Base-by-base conservation (phyloP, 2,329 filamentous ascomycete species). In the Pseudogymnoascus sp. region DNA sequence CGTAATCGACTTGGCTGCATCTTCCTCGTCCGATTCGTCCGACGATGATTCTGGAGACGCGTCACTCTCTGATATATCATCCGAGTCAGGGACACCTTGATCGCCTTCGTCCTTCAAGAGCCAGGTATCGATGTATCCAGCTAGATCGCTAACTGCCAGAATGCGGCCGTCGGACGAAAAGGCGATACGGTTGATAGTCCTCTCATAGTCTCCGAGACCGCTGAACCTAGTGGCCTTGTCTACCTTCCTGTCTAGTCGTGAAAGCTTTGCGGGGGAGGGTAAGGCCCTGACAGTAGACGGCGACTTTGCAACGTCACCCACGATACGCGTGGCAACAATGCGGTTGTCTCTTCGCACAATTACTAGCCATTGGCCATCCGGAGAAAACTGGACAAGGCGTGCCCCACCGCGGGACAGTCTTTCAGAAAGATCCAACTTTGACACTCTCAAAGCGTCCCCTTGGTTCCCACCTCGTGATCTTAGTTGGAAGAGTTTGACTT, bases 51-150 rank as follows among this genome's bases (percentile, higher is more conserved):
- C 75, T 56, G 46, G 29, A 19, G 46, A 56, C 46, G 46, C 46
- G 61, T 78, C 78, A 29, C 75, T 75, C 15, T 75, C 68, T 61
- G 67, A 65, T 26, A 67, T 65, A 56, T 63, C 63, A 44, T 67
- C 65, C 17, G 68, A 65, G 64, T 71, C 70, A 62, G 69, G 65
- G 42, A 72, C 67, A 67, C 76, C 73, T 72, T 76, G 70, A 65
- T 77, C 74, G 64, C 67, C 72, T 31, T 74, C 70, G 17, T 67
- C 67, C 46, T 62, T 72, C 62, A 96, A 76, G 1, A 91, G 77
- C 90, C 93, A 99, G 17, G 88, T 91, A 72, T 97, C 93, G 33
- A 97, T 80, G 74, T 88, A 91, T 46, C 95, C 95, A 46, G 89
- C 87, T 61, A 97, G 76, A 73, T 97, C 93, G 59, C 88, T 87